Percentiles rank a stretch among this genome's conserved stretches.
Evolutionary conservation across 2,329 filamentous ascomycete genomes (phyloP).

Genomic region (Fusarium azukiicola): DNA sequence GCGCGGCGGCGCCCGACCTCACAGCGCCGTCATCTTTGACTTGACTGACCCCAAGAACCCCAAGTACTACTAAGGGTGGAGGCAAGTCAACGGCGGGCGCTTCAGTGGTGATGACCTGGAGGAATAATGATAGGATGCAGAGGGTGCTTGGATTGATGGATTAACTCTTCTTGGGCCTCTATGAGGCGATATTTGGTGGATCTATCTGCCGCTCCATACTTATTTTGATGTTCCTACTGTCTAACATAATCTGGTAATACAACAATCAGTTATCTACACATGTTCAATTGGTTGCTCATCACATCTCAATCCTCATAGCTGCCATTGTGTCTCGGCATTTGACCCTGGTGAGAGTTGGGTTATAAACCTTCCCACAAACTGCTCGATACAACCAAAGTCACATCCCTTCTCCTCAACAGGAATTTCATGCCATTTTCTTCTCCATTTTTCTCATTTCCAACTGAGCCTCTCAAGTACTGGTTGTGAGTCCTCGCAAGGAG

Average conservation of each 20-base stretch:
- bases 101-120: background rate
- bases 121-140: constrained; percentile 2
- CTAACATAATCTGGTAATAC: constrained; percentile 16
- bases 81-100: background rate
- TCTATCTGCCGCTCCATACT: background rate
- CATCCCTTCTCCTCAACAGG: no score
- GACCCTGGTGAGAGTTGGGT: no score
- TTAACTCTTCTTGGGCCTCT: constrained; percentile 19
- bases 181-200: constrained; percentile 13
- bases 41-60: constrained; percentile 75
- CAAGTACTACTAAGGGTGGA: constrained; percentile 65
- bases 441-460: no score
- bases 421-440: no score
- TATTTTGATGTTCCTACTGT: constrained; percentile 5
- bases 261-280: background rate
- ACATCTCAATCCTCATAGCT: no score
- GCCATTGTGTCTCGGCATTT: no score
- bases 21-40: constrained; percentile 78
- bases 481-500: no score
- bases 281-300: background rate
- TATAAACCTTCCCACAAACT: no score
- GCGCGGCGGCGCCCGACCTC: constrained; percentile 78
- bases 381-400: no score
- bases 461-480: no score
- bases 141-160: constrained; percentile 11